Evolutionary conservation across 768 basidiomycete genomes (phyloP).

Genomic region (Trametes coccinea): DNA sequence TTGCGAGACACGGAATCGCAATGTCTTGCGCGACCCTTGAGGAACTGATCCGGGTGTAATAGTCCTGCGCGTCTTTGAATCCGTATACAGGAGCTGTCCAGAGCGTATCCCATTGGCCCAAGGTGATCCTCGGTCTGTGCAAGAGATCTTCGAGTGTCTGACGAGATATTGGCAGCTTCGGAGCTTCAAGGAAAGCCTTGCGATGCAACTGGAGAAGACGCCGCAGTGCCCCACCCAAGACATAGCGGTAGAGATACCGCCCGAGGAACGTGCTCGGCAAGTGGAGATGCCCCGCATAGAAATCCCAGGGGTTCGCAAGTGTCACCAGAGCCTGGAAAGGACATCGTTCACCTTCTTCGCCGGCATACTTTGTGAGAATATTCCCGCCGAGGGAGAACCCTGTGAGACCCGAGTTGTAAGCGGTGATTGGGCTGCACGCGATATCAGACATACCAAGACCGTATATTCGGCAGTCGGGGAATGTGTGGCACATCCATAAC

Average conservation of each 20-base stretch:
- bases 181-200: conserved; percentile 15
- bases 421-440: background rate
- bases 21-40: conserved; percentile 12
- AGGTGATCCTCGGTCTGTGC: conserved; percentile 10
- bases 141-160: conserved; percentile 9
- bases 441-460: conserved; percentile 19
- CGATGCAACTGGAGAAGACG: conserved; percentile 20
- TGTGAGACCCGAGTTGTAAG: background rate
- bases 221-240: conserved; percentile 25
- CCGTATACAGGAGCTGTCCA: conserved; percentile 22
- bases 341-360: conserved; percentile 28
- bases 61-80: conserved; percentile 20
- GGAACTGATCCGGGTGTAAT: conserved; percentile 25
- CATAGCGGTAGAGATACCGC: conserved; percentile 23
- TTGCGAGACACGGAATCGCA: conserved; percentile 21
- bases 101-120: conserved; percentile 20
- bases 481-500: conserved; percentile 24
- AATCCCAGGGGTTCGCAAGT: conserved; percentile 30
- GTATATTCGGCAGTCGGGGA: conserved; percentile 24
- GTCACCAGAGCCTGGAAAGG: conserved; percentile 23
- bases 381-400: conserved; percentile 30
- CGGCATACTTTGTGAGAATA: conserved; percentile 26
- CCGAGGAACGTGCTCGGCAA: conserved; percentile 18
- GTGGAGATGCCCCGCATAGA: conserved; percentile 16
- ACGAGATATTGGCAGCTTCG: conserved; percentile 6